Evolutionary conservation across 1,284 basidiomycete species (phyloP), one percentile per base, ranked within the genome.

Genomic region (Papiliotrema flavescens): DNA sequence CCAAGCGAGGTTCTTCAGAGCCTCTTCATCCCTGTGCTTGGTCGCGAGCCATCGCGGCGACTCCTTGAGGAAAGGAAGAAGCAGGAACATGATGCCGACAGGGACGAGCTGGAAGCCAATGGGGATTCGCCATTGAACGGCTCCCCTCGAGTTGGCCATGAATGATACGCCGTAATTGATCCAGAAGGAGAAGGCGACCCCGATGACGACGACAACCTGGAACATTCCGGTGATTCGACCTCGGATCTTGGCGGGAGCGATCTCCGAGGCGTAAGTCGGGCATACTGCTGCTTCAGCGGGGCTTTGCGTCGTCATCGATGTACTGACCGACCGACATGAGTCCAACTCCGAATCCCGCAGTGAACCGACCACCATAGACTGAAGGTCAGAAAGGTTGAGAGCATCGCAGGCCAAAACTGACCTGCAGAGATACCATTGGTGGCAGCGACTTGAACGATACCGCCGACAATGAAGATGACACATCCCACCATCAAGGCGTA

Each of bases 261-360:
- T 89, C 71, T 90, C 88, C 1, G 85, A 85, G 2, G 89, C 87
- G 64, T 83, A 90, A 0, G 87, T 83, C 9, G 88, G 88, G 9
- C 83, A 80, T 5, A 84, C 73, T 51, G 19, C 6, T 11, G 6
- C 23, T 11, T 19, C 6, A 11, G 17, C 9, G n/a, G 22, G 17
- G 26, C 3, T 22, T n/a, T 4, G 5, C 17, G 14, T 5, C 13
- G 28, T 19, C 22, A 22, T 15, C 7, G n/a, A 37, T 24, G n/a
- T 17, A 43, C 49, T 20, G 19, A 51, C 49, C 49, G 3, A 80
- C 80, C 1, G 80, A 80, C 47, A 82, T 80, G 42, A 67, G 37
- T 56, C 67, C 86, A 49, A 89, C 83, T 24, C 86, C 86, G 23
- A 88, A 54, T 56, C 86, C 86, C 46, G 81, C 78, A 47, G 89